These are phyloP conservation scores for Podaxis sp. DNA, from an alignment of 768 basidiomycete species.

Conservation along the genomic window DNA sequence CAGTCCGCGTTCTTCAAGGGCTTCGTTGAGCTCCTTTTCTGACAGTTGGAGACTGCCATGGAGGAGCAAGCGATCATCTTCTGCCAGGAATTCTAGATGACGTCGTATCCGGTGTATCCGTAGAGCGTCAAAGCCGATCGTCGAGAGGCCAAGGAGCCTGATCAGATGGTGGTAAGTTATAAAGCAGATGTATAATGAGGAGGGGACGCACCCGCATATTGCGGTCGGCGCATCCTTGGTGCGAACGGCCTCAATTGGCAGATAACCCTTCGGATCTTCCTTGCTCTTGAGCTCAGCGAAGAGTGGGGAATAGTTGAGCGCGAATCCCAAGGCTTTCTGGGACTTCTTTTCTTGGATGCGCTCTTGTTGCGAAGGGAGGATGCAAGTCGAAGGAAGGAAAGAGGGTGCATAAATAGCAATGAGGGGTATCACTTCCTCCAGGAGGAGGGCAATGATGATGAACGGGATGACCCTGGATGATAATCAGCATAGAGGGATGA, in stretches of 20 bases:
- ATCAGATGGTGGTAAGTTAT: slow-evolving; percentile 5
- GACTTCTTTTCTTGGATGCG: slow-evolving; percentile 55
- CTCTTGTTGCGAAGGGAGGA: slow-evolving; percentile 73
- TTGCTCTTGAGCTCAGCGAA: slow-evolving; percentile 31
- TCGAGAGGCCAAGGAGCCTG: slow-evolving; percentile 39
- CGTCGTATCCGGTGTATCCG: slow-evolving; percentile 38
- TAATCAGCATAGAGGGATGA: background rate
- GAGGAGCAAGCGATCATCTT: slow-evolving; percentile 62
- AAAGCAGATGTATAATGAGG: background rate
- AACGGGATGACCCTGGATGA: slow-evolving; percentile 69
- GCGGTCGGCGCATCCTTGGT: slow-evolving; percentile 31
- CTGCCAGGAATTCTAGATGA: slow-evolving; percentile 42
- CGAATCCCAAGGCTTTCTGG: slow-evolving; percentile 40
- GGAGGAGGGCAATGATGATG: slow-evolving; percentile 62
- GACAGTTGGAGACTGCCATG: slow-evolving; percentile 47
- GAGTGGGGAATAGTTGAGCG: slow-evolving; percentile 29
- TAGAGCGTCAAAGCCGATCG: slow-evolving; percentile 36
- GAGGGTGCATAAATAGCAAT: slow-evolving; percentile 82
- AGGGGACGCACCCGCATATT: slow-evolving; percentile 52
- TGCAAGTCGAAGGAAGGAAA: slow-evolving; percentile 82
- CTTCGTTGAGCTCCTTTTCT: slow-evolving; percentile 52
- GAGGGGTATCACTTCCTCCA: slow-evolving; percentile 81
- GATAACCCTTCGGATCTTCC: slow-evolving; percentile 27
- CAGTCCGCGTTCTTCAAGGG: slow-evolving; percentile 76
- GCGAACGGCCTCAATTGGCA: slow-evolving; percentile 27